These are phyloP conservation scores for Rhodotorula graminis DNA, from an alignment of 768 basidiomycete genomes.

Conservation along the genomic window DNA sequence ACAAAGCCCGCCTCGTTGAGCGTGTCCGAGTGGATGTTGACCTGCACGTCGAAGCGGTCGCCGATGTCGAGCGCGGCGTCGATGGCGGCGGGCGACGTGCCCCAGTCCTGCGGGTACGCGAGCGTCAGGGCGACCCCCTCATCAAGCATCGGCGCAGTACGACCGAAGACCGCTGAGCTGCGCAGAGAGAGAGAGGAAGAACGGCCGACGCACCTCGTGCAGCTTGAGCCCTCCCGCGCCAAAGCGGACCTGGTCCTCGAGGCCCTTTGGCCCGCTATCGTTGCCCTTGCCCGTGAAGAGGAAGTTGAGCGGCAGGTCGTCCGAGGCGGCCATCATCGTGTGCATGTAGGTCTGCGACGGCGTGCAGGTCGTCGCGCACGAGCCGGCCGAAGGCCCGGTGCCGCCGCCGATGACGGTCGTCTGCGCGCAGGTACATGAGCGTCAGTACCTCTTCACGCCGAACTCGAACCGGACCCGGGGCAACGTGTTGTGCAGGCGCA, in stretches of 20 bases:
- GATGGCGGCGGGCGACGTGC: conserved; percentile 78
- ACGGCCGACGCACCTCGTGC: conserved; percentile 58
- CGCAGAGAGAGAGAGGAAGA: neutral
- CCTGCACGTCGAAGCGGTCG: conserved; percentile 90
- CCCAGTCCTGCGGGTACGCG: conserved; percentile 68
- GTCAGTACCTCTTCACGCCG: neutral
- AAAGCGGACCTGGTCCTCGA: conserved; percentile 75
- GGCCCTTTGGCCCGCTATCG: conserved; percentile 66
- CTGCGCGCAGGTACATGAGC: conserved; percentile 53
- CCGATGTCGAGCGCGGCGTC: conserved; percentile 69
- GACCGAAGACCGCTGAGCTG: neutral
- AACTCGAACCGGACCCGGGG: neutral
- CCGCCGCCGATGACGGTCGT: conserved; percentile 96
- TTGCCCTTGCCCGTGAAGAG: conserved; percentile 96
- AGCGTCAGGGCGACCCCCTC: too few species aligned
- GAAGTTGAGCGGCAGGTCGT: conserved; percentile 81
- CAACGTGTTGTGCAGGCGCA: too few species aligned
- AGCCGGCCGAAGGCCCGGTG: conserved; percentile 84
- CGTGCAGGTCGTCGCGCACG: conserved; percentile 92
- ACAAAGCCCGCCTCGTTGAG: conserved; percentile 81
- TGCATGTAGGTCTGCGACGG: conserved; percentile 81
- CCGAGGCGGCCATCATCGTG: conserved; percentile 87
- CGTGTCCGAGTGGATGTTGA: conserved; percentile 95
- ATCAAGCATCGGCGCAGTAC: too few species aligned
- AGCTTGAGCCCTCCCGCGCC: conserved; percentile 87